Conservation (phyloP, 2,329 filamentous ascomycete genomes). For the Chrysoporthe austroafricana region DNA sequence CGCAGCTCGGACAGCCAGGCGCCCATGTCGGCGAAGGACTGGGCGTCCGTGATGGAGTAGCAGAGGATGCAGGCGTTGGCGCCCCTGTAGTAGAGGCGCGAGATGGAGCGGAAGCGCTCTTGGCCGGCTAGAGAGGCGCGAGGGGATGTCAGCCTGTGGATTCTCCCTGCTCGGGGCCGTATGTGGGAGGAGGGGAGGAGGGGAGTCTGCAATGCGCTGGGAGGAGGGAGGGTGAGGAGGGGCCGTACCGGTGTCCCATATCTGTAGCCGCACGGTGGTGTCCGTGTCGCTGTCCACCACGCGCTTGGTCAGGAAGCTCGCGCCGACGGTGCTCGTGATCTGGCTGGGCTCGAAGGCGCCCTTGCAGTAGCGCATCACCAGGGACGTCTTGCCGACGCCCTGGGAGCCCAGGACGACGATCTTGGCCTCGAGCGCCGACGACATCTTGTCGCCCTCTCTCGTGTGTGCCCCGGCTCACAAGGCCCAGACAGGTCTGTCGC, state of each 20-base stretch:
- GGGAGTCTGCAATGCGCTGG: background rate
- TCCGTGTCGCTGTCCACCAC: slow-evolving; percentile 83
- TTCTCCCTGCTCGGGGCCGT: background rate
- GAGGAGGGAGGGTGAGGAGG: background rate
- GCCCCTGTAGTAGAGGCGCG: slow-evolving; percentile 92
- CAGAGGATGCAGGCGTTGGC: slow-evolving; percentile 93
- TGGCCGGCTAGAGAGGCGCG: slow-evolving; percentile 66
- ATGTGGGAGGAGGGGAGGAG: background rate
- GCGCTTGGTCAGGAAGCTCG: slow-evolving; percentile 78
- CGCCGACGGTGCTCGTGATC: slow-evolving; percentile 74
- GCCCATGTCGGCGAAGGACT: slow-evolving; percentile 90
- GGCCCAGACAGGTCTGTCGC: too few relatives aligned
- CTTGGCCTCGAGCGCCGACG: slow-evolving; percentile 75
- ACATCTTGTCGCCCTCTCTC: slow-evolving; percentile 28
- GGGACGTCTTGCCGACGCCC: slow-evolving; percentile 78
- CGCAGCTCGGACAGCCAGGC: slow-evolving; percentile 86
- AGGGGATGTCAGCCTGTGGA: background rate
- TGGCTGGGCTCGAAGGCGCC: slow-evolving; percentile 70
- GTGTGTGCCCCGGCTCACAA: background rate
- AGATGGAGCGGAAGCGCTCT: slow-evolving; percentile 93
- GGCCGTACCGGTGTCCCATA: slow-evolving; percentile 82
- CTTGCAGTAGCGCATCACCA: slow-evolving; percentile 77
- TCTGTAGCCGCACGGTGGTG: slow-evolving; percentile 86
- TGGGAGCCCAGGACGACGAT: slow-evolving; percentile 81
- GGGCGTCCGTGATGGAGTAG: slow-evolving; percentile 88